These are phyloP conservation scores for Penicillium polonicum DNA, from an alignment of 2,329 filamentous ascomycete genomes.

Conservation along the genomic window DNA sequence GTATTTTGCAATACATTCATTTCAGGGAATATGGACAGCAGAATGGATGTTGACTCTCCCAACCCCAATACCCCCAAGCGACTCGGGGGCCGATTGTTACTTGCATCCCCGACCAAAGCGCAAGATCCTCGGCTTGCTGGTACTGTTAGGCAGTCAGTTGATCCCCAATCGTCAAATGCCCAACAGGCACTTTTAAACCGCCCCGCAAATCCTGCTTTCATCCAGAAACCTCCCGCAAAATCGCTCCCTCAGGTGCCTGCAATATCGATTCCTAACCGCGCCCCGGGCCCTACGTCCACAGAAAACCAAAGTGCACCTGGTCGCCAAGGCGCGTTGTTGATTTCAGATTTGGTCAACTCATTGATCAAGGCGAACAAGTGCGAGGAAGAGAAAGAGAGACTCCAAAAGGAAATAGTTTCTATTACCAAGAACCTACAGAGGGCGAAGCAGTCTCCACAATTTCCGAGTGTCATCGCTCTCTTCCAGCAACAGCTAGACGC, in stretches of 20 bases:
- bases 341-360: conserved; percentile 2
- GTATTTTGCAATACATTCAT: conserved; percentile 2
- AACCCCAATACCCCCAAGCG: not conserved
- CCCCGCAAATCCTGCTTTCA: not conserved
- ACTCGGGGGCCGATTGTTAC: not conserved
- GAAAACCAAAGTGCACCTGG: not conserved
- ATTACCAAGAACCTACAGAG: conserved; percentile 40
- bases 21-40: conserved; percentile 8
- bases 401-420: conserved; percentile 31
- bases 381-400: conserved; percentile 26
- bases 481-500: conserved; percentile 18
- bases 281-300: not conserved
- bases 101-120: not conserved
- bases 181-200: not conserved
- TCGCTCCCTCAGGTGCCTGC: not conserved
- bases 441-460: conserved; percentile 20
- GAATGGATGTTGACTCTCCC: conserved; percentile 11
- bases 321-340: not conserved
- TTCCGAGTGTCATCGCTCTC: conserved; percentile 25
- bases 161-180: not conserved
- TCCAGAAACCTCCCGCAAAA: not conserved
- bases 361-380: conserved; percentile 14
- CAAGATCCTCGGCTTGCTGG: conserved; percentile 8
- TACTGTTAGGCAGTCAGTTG: not conserved
- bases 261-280: not conserved